Evolutionary conservation across 2,329 filamentous ascomycete genomes (phyloP), one percentile per base, ranked within the genome.

Genomic region (Boeremia exigua): DNA sequence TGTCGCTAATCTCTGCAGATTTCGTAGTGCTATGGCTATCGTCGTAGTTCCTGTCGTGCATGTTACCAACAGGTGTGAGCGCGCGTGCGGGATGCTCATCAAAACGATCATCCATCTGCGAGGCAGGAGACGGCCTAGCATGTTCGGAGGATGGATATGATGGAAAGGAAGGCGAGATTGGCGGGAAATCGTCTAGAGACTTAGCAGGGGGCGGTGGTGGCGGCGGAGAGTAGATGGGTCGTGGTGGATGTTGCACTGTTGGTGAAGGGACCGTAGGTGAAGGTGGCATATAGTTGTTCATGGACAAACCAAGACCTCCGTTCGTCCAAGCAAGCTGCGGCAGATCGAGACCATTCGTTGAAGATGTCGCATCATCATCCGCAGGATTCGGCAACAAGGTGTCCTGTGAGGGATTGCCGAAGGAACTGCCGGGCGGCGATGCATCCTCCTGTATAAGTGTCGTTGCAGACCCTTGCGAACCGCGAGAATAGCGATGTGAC

Each of bases 221-320:
- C 5, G 80, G 80, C 29, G 79, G 80, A 32, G 80, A 80, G 39
- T 79, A 77, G 50, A 81, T 70, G 30, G 72, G 72, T n/a, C 81
- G 79, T 28, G 78, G 77, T 34, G 72, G 71, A 6, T 74, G 71
- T 58, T 68, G 69, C 28, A 66, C 61, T 15, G 68, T 62, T 28
- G 62, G 63, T 60, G 66, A 67, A 58, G 65, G 65, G 15, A 57
- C 48, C n/a, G 54, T 52, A 48, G 54, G 54, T 45, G 42, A 64
- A 57, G 47, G 65, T 59, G 46, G 71, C 65, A 55, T 23, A 67
- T 38, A 70, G 48, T 62, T 54, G 75, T 68, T 23, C 46, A 81
- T 74, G 2, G 77, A 76, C 10, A 83, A 69, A 9, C 80, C 80
- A 19, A 83, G 72, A 5, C 77, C 70, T 15, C 73, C 74, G 34